A percentile compares a stretch with the other conserved stretches of the same genome.
Evolutionary conservation across 2,329 filamentous ascomycete species (phyloP).

Genomic region (Nemania sp.): DNA sequence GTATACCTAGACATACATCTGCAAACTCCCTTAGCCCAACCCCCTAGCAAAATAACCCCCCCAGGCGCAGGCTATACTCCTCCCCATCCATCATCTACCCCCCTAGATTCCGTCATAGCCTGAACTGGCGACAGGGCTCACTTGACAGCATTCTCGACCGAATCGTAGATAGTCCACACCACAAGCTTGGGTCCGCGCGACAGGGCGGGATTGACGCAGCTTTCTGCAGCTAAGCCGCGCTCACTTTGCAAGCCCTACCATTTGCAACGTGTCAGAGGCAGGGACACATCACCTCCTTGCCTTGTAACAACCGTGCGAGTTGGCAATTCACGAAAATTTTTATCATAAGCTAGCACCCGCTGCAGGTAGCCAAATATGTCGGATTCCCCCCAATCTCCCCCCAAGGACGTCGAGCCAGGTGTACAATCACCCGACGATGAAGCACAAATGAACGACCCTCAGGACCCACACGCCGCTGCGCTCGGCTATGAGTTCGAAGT

Average conservation of each 20-base stretch:
- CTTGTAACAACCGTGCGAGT: slow-evolving; percentile 66
- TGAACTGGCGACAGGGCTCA: slow-evolving; percentile 57
- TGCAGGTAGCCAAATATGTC: slow-evolving; percentile 90
- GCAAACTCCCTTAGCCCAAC: slow-evolving; percentile 32
- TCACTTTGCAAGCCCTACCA: slow-evolving; percentile 64
- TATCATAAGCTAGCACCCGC: slow-evolving; percentile 72
- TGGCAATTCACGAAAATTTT: slow-evolving; percentile 66
- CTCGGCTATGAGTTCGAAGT: slow-evolving; percentile 95
- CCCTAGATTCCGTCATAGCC: slow-evolving; percentile 59
- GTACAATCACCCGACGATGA: slow-evolving; percentile 94
- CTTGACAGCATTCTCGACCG: slow-evolving; percentile 46
- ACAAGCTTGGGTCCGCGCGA: slow-evolving; percentile 50
- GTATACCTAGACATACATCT: slow-evolving; percentile 37
- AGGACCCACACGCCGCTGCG: slow-evolving; percentile 80
- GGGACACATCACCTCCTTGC: slow-evolving; percentile 68
- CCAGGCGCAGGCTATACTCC: slow-evolving; percentile 38
- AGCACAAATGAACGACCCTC: slow-evolving; percentile 90
- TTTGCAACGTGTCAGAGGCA: slow-evolving; percentile 70
- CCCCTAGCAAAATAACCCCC: slow-evolving; percentile 23
- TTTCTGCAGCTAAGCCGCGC: slow-evolving; percentile 65
- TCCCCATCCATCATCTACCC: slow-evolving; percentile 42
- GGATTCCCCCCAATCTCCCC: slow-evolving; percentile 84
- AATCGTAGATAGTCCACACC: slow-evolving; percentile 48
- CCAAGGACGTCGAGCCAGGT: slow-evolving; percentile 94
- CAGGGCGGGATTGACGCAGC: slow-evolving; percentile 64